Base-by-base conservation (phyloP, 164 flowering plant species). In the Sextonia rubra region DNA sequence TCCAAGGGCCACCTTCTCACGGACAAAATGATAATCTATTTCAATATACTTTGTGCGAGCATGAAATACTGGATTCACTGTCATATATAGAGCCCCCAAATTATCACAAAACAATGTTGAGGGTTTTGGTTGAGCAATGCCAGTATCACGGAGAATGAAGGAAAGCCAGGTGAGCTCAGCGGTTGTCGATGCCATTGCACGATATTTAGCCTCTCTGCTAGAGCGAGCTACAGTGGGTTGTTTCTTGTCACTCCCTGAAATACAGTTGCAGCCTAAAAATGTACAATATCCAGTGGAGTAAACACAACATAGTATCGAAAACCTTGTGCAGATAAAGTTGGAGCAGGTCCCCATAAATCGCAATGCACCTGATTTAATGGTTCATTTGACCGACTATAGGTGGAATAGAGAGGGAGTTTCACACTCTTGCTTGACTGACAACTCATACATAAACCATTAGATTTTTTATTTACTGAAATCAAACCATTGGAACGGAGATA, bases 21-120 rank as follows among this genome's bases (percentile, higher is more conserved):
- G 37, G 12, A 27, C 66, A 1, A 37, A 58, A 37, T 68, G 70
- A 68, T 47, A 68, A 12, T 68, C 70, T 4, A 68, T 68, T 23
- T 60, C 32, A n/a, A 71, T 61, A 30, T 71, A 66, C 23, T 71
- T 71, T 2, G 66, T 60, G 22, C 66, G 27, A 12, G 49, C 60
- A 37, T 71, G 67, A 12, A 71, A 32, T 1, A 68, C 2, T 37
- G 1, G 44, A 9, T 8, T 37, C 44, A 37, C 44, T 9, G 11
- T 68, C 23, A 47, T 1, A 22, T 68, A 44, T 22, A 68, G 8
- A 15, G 55, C 60, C 0, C 6, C 8, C 12, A n/a, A 1, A 37
- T 68, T 68, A 27, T 68, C 70, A 47, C 60, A 44, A 44, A 68
- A 47, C 20, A 68, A 24, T 0, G 23, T 9, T 4, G 70, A 22